A percentile compares a stretch with the other conserved stretches of the same genome.
Evolutionary conservation across 352 stramenopile species (phyloP).

Genomic region (Pythium myriotylum): DNA sequence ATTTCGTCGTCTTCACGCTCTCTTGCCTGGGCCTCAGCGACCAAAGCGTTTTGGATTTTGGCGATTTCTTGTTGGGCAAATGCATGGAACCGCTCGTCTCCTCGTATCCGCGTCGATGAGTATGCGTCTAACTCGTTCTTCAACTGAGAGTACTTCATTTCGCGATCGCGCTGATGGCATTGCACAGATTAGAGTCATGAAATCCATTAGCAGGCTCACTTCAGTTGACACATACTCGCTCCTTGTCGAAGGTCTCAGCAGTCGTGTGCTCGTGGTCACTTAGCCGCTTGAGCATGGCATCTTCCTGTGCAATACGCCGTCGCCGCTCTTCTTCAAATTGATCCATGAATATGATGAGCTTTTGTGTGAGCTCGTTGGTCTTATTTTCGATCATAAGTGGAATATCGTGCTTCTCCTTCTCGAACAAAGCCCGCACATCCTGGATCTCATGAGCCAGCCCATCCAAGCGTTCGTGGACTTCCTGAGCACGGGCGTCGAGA

Average conservation of each 20-base stretch:
- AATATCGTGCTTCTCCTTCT: constrained; percentile 88
- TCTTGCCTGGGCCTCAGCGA: constrained; percentile 78
- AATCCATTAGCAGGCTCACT: not conserved
- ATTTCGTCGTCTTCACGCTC: constrained; percentile 94
- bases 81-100: constrained; percentile 73
- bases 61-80: constrained; percentile 74
- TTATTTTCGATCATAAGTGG: constrained; percentile 88
- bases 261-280: constrained; percentile 84
- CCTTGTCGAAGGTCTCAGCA: constrained; percentile 70
- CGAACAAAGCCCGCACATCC: constrained; percentile 77
- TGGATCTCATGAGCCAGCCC: constrained; percentile 80
- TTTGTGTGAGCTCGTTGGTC: constrained; percentile 88
- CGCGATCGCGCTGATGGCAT: constrained; percentile 40
- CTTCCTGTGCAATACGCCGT: constrained; percentile 81
- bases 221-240: constrained; percentile 39
- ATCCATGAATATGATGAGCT: constrained; percentile 88
- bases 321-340: constrained; percentile 88
- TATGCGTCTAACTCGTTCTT: constrained; percentile 76
- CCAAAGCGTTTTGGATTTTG: constrained; percentile 78
- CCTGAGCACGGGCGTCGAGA: constrained; percentile 75
- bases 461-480: constrained; percentile 74
- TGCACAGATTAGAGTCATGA: not conserved
- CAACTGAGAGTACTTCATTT: constrained; percentile 71
- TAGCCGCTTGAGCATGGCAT: constrained; percentile 91
- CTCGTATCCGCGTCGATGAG: constrained; percentile 67